Conservation (phyloP, 371 early-diverging fungal species). For the Haplosporangium sp. region DNA sequence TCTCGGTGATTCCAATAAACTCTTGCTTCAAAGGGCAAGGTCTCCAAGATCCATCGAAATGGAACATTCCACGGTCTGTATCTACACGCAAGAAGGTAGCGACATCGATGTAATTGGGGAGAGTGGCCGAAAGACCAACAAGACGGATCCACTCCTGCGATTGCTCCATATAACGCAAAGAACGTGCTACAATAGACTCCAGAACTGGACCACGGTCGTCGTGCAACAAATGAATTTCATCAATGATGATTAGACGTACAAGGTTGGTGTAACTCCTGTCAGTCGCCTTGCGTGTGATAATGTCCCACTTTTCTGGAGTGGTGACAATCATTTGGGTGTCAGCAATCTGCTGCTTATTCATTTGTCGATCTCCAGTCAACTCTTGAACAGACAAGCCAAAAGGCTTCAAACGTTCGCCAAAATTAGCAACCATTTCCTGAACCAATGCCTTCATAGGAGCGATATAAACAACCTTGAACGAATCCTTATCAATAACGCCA, state of each 20-base stretch:
- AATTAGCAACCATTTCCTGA: constrained; percentile 97
- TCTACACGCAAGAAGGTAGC: constrained; percentile 96
- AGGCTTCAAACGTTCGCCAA: constrained; percentile 80
- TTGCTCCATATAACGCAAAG: constrained; percentile 91
- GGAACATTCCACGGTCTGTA: constrained; percentile 84
- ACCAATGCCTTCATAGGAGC: constrained; percentile 99
- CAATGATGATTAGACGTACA: constrained; percentile 97
- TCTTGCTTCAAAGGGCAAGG: constrained; percentile 97
- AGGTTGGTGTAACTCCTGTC: constrained; percentile 93
- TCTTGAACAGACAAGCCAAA: constrained; percentile 95
- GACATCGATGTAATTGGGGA: constrained; percentile 99
- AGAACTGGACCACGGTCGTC: constrained; percentile 99
- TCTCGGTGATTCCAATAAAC: constrained; percentile 92
- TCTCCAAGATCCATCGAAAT: constrained; percentile 93
- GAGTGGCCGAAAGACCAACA: constrained; percentile 98
- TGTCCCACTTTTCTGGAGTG: constrained; percentile 99
- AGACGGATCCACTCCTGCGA: constrained; percentile 93
- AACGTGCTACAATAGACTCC: constrained; percentile 96
- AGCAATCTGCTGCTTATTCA: constrained; percentile 94
- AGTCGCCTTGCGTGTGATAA: constrained; percentile 96
- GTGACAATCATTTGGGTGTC: constrained; percentile 98
- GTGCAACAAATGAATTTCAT: constrained; percentile 99
- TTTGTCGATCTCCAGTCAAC: constrained; percentile 98
- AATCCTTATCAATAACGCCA: constrained; percentile 83
- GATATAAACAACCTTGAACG: constrained; percentile 98